These are phyloP conservation scores for Aspergillus novoparasiticus DNA, from an alignment of 2,329 filamentous ascomycete genomes.

Conservation along the genomic window DNA sequence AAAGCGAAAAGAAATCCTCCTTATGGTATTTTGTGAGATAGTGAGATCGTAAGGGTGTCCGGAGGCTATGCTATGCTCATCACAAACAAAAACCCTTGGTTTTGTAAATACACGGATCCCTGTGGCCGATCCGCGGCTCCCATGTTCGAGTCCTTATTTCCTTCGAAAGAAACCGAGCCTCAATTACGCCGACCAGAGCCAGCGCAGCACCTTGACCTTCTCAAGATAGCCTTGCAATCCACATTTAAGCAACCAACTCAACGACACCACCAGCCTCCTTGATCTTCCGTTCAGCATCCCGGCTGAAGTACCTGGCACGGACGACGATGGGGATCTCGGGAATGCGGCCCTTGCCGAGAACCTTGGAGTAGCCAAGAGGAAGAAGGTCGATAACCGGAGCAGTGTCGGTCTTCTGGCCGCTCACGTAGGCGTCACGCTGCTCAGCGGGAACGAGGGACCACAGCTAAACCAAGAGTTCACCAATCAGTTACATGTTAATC, in stretches of 20 bases:
- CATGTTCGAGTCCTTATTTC: slow-evolving; percentile 33
- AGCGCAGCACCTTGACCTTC: slow-evolving; percentile 33
- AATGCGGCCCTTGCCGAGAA: slow-evolving; percentile 96
- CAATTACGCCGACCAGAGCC: slow-evolving; percentile 34
- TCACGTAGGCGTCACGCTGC: slow-evolving; percentile 89
- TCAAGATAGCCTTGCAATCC: slow-evolving; percentile 28
- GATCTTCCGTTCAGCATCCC: slow-evolving; percentile 98
- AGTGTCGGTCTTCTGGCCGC: slow-evolving; percentile 79
- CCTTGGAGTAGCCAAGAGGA: slow-evolving; percentile 95
- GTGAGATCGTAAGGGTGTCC: slow-evolving; percentile 42
- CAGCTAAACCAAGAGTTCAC: slow-evolving; percentile 60
- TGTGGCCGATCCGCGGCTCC: slow-evolving; percentile 31
- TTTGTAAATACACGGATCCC: slow-evolving; percentile 36
- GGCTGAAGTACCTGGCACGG: slow-evolving; percentile 91
- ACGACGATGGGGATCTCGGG: slow-evolving; percentile 93
- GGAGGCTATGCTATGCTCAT: slow-evolving; percentile 39
- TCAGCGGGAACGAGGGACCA: slow-evolving; percentile 93
- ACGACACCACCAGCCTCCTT: slow-evolving; percentile 94
- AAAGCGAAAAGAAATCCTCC: slow-evolving; percentile 28
- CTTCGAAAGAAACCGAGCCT: slow-evolving; percentile 31
- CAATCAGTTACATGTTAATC: slow-evolving; percentile 17
- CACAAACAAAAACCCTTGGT: slow-evolving; percentile 40
- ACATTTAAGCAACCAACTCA: slow-evolving; percentile 84
- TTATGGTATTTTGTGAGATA: slow-evolving; percentile 41
- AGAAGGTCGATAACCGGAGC: slow-evolving; percentile 98